Percentiles rank a stretch among this genome's conserved stretches.
Conservation (phyloP, 345 rosid genomes). For the Zanthoxylum bungeanum region DNA sequence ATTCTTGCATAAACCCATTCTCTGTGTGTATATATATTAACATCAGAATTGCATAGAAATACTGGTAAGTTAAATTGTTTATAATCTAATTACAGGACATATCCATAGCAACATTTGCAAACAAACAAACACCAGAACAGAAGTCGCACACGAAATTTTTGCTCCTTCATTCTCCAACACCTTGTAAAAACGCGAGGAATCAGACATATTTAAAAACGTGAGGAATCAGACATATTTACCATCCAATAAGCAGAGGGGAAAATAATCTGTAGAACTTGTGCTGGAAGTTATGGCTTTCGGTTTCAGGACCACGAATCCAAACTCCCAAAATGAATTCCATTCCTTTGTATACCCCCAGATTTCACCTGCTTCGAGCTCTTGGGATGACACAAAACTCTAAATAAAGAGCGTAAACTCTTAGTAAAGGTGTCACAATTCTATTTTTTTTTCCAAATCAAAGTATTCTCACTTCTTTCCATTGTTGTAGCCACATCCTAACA, state of each 20-base stretch:
- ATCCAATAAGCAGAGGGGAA: not conserved
- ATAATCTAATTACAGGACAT: constrained; percentile 3
- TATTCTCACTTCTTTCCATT: not conserved
- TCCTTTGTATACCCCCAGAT: not conserved
- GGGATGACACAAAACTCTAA: not conserved
- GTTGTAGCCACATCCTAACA: not conserved
- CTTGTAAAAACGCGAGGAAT: not conserved
- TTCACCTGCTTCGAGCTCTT: not conserved
- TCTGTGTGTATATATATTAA: constrained; percentile 9
- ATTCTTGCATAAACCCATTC: not conserved
- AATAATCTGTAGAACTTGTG: not conserved
- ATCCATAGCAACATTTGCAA: not conserved
- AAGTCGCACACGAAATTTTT: not conserved
- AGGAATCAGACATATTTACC: constrained; percentile 6
- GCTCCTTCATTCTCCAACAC: too few species aligned
- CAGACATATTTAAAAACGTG: not conserved
- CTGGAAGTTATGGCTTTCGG: not conserved
- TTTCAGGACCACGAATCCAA: not conserved
- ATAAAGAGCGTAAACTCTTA: not conserved
- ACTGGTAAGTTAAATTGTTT: not conserved
- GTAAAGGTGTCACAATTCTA: not conserved
- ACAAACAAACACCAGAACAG: not conserved
- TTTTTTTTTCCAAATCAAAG: not conserved
- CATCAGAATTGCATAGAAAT: not conserved
- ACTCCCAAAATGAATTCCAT: not conserved